Conservation (phyloP, 371 early-diverging fungal species). For the Phascolomyces articulosus region DNA sequence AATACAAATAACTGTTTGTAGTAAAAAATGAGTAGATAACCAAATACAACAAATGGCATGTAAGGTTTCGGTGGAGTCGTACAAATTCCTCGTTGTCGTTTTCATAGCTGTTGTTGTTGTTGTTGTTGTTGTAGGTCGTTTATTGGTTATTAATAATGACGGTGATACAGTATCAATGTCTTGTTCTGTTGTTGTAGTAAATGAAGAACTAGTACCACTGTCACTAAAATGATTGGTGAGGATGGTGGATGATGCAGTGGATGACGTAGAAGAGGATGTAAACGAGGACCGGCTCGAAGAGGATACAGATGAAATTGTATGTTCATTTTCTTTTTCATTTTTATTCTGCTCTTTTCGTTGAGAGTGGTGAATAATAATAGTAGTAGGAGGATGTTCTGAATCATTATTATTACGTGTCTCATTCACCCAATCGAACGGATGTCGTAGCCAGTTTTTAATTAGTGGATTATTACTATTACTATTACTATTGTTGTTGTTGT, state of each 20-base stretch:
- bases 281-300: not conserved
- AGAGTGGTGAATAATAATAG: not conserved
- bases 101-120: not conserved
- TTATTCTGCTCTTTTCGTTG: conserved; percentile 1
- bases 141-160: not conserved
- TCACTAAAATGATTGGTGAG: not conserved
- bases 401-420: no score
- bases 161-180: not conserved
- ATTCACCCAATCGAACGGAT: not conserved
- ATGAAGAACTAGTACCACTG: not conserved
- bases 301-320: not conserved
- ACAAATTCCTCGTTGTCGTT: not conserved
- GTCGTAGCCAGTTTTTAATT: not conserved
- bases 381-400: no score
- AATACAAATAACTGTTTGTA: not conserved
- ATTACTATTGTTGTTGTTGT: no score
- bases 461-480: no score
- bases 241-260: not conserved
- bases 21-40: not conserved
- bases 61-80: not conserved
- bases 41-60: not conserved
- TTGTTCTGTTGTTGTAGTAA: not conserved
- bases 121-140: not conserved
- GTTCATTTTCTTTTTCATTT: not conserved
- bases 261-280: not conserved